These are phyloP conservation scores for Silybum marianum DNA, from an alignment of 129 eudicot genomes.

Conservation along the genomic window DNA sequence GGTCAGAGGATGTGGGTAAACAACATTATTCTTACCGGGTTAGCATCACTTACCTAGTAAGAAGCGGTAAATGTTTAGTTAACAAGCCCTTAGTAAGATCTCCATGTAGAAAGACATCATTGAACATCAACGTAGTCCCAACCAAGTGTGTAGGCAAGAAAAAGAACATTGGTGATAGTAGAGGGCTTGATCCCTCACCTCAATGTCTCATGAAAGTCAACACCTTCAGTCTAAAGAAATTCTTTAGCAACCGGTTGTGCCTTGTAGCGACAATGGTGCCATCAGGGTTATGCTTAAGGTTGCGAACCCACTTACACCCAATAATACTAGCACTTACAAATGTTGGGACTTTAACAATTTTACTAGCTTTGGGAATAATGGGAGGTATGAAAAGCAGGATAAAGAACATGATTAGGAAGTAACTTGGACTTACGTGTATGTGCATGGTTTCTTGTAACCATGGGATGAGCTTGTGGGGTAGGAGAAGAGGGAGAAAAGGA, in stretches of 20 bases:
- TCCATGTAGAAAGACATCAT: too few species aligned
- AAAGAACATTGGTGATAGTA: too few species aligned
- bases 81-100: too few species aligned
- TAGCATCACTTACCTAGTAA: too few species aligned
- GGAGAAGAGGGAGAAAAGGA: neutral
- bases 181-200: neutral
- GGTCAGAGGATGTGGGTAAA: too few species aligned
- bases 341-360: neutral
- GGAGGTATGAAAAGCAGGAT: neutral
- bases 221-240: neutral
- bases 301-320: neutral
- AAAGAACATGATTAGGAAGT: neutral
- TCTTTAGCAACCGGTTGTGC: neutral
- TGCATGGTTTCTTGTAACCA: neutral
- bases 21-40: too few species aligned
- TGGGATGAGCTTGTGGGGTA: neutral
- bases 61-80: too few species aligned
- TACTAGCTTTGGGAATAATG: neutral
- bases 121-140: too few species aligned
- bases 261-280: neutral
- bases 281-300: neutral
- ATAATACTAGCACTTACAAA: too few species aligned
- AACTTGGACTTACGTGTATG: neutral
- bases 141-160: too few species aligned
- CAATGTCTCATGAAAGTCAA: neutral